phyloP scores from a whole-genome alignment of 1,284 basidiomycete genomes.

The Butyriboletus appendiculatus region DNA sequence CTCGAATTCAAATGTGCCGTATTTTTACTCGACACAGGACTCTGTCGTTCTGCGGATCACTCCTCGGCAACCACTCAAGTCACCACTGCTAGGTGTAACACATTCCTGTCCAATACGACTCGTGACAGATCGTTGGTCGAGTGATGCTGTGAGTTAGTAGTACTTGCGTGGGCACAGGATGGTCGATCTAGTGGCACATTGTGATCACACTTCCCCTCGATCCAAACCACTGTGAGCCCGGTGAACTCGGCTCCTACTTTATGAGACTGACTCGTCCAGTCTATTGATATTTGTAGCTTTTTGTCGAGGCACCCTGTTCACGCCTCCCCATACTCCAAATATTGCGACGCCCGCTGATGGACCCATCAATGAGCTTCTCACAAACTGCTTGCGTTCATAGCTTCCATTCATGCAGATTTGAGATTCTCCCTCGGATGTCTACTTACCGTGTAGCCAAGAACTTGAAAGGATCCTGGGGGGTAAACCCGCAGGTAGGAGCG shows the following conservation, averaged over 20 bases:
- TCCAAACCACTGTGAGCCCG: neutral
- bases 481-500: too few relatives aligned
- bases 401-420: neutral
- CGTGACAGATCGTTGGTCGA: constrained; percentile 33
- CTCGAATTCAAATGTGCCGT: neutral
- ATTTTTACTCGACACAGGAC: constrained; percentile 20
- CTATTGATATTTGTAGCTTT: neutral
- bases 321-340: neutral
- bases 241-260: neutral
- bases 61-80: constrained; percentile 30
- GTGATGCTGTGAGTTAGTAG: constrained; percentile 10
- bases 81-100: constrained; percentile 27
- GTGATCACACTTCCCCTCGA: neutral
- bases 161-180: neutral
- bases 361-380: neutral
- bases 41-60: constrained; percentile 29
- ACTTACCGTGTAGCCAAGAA: neutral
- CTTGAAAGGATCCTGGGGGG: too few relatives aligned
- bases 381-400: too few relatives aligned
- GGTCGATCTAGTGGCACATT: neutral
- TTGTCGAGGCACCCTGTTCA: neutral
- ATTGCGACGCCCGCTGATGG: neutral
- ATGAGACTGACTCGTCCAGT: neutral
- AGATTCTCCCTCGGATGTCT: neutral
- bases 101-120: constrained; percentile 25